These are phyloP conservation scores for Solanum sitiens DNA, from an alignment of 257 asterid species.

Conservation along the genomic window DNA sequence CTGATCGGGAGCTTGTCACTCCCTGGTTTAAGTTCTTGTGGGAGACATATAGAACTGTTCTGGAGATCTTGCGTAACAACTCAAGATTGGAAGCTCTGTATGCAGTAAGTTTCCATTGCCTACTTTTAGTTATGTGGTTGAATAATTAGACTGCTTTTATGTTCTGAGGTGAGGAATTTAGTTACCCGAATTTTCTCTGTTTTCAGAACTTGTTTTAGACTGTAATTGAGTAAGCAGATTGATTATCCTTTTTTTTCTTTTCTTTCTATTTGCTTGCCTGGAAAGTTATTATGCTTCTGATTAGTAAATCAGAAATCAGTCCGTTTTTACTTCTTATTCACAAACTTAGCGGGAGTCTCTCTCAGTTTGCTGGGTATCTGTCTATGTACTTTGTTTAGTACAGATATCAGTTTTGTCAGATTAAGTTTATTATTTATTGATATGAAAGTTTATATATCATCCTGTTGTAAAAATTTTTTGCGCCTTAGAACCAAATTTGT, in stretches of 20 bases:
- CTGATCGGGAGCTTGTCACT: constrained; percentile 86
- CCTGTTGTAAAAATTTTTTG: not conserved
- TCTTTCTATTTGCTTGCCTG: not conserved
- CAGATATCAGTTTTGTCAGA: not conserved
- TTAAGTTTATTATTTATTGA: not conserved
- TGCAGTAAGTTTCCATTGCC: constrained; percentile 31
- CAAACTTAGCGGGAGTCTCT: not conserved
- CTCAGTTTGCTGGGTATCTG: not conserved
- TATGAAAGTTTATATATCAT: not conserved
- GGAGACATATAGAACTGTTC: constrained; percentile 79
- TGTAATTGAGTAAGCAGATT: not conserved
- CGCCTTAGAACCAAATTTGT: not conserved
- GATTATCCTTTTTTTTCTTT: not conserved
- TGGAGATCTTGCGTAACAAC: constrained; percentile 71
- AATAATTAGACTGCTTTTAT: not conserved
- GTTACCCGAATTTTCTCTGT: not conserved
- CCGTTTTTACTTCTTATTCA: not conserved
- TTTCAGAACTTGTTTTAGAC: not conserved
- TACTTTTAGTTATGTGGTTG: not conserved
- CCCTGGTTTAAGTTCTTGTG: constrained; percentile 87
- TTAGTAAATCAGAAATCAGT: not conserved
- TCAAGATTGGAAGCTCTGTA: constrained; percentile 66
- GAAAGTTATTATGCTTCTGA: not conserved
- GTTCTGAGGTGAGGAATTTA: not conserved
- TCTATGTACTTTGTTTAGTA: not conserved